A percentile compares a stretch with the other conserved stretches of the same genome.
phyloP scores from a whole-genome alignment of 139 green algal genomes.

The Chlorella vulgaris region DNA sequence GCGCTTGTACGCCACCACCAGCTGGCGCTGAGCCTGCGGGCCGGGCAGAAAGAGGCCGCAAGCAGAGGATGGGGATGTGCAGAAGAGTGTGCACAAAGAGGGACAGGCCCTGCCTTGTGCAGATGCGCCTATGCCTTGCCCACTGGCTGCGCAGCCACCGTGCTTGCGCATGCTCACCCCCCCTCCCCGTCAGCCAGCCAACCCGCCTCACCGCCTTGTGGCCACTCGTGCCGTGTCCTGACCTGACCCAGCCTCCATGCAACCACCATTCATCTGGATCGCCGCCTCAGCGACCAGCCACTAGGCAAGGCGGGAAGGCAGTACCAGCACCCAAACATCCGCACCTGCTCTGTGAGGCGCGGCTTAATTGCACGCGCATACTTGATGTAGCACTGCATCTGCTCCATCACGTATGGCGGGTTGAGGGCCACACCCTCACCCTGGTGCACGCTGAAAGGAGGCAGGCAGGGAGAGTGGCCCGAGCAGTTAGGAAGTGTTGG shows the following conservation, averaged over 20 bases:
- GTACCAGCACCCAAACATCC: too few relatives aligned
- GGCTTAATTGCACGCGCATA: constrained; percentile 91
- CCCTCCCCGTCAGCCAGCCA: not conserved
- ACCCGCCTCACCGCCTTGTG: not conserved
- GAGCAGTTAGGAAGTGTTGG: too few relatives aligned
- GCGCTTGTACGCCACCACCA: constrained; percentile 88
- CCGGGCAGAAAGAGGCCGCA: not conserved
- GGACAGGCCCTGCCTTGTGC: too few relatives aligned
- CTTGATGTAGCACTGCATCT: constrained; percentile 96
- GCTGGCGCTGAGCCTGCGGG: constrained; percentile 60
- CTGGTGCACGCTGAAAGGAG: constrained; percentile 17
- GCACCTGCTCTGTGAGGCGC: constrained; percentile 60
- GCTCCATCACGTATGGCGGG: constrained; percentile 80
- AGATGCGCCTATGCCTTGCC: too few relatives aligned
- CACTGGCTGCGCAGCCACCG: too few relatives aligned
- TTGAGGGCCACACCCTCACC: constrained; percentile 37
- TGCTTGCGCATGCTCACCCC: not conserved
- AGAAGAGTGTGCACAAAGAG: too few relatives aligned
- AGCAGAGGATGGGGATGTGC: not conserved
- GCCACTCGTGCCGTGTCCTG: too few relatives aligned
- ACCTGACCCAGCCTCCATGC: too few relatives aligned
- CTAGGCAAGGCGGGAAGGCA: too few relatives aligned
- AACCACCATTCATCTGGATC: too few relatives aligned
- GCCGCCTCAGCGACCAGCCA: too few relatives aligned
- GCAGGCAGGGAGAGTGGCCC: not conserved